A percentile compares a stretch with the other conserved stretches of the same genome.
phyloP scores from a whole-genome alignment of 352 stramenopile species.

The Saprolegnia parasitica region DNA sequence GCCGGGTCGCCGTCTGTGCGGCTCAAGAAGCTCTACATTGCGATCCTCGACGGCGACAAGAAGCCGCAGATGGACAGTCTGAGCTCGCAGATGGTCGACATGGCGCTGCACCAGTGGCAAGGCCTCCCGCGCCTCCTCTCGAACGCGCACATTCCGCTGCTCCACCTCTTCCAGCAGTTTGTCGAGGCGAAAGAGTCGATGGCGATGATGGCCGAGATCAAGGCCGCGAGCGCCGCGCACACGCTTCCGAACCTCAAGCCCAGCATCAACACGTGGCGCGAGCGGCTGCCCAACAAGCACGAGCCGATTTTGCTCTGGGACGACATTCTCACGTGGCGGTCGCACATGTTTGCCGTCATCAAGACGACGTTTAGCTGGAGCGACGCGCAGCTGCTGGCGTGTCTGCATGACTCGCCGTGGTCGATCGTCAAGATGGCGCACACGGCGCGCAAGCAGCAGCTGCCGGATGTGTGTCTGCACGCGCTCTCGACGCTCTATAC shows the following conservation, averaged over 20 bases:
- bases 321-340: slow-evolving; percentile 90
- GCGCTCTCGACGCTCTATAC: slow-evolving; percentile 83
- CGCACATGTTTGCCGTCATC: slow-evolving; percentile 90
- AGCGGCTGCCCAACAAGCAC: slow-evolving; percentile 91
- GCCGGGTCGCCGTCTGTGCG: slow-evolving; percentile 68
- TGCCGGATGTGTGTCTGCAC: slow-evolving; percentile 82
- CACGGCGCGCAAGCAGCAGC: slow-evolving; percentile 85
- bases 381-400: slow-evolving; percentile 82
- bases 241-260: slow-evolving; percentile 88
- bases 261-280: slow-evolving; percentile 89
- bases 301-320: slow-evolving; percentile 91
- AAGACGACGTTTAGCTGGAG: slow-evolving; percentile 86
- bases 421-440: slow-evolving; percentile 89
- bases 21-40: slow-evolving; percentile 83
- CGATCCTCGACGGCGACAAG: slow-evolving; percentile 81
- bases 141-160: slow-evolving; percentile 69
- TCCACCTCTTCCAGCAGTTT: slow-evolving; percentile 90
- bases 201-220: slow-evolving; percentile 88
- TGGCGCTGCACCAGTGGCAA: slow-evolving; percentile 87
- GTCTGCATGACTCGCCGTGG: slow-evolving; percentile 91
- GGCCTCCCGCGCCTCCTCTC: slow-evolving; percentile 75
- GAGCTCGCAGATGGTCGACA: slow-evolving; percentile 63
- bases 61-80: slow-evolving; percentile 59
- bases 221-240: slow-evolving; percentile 70
- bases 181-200: slow-evolving; percentile 90